Evolutionary conservation across 2,329 filamentous ascomycete genomes (phyloP), one percentile per base, ranked within the genome.

Genomic region (Aureobasidium sp.): DNA sequence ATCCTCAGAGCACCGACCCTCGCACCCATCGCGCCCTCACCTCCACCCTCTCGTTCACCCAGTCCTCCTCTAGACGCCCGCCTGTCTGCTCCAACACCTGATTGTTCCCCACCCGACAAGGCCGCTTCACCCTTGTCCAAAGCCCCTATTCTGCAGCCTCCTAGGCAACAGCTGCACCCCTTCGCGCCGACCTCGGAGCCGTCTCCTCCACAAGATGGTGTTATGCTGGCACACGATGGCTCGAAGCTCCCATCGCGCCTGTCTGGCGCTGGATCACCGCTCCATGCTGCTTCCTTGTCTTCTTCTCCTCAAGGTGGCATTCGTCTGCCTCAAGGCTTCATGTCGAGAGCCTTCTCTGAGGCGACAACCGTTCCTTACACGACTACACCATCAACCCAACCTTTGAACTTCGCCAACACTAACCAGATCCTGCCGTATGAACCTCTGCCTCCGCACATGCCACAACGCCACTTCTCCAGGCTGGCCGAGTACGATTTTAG

Each of bases 391-490:
- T 2, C 33, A 4, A 43, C 43, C 13, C 55, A 58, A 31, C 42
- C 61, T 4, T 25, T 60, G 40, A 58, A 46, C n/a, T 61, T 31
- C 58, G 60, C 63, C 47, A 57, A 47, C 27, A 61, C 61, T 19
- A 62, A 60, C 38, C 60, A 60, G 10, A 62, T 65, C 15, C 64
- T 64, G 21, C 64, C 68, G 33, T 63, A 67, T 15, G 70, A 72
- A 11, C 68, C 66, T 10, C 64, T 68, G 47, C 70, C 68, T 35
- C 71, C 71, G 23, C 71, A 73, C 58, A 66, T 71, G 67, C 67
- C 69, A 13, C 70, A 72, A 57, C 64, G 66, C 13, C 71, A 73
- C 60, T 73, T 69, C 64, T 70, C 67, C 54, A 65, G 65, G 17
- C 62, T 71, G 2, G 69, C 71, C 33, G 67, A 70, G 13, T 47